phyloP scores from a whole-genome alignment of 192 early-diverging fungal species.

The Podila epigama region DNA sequence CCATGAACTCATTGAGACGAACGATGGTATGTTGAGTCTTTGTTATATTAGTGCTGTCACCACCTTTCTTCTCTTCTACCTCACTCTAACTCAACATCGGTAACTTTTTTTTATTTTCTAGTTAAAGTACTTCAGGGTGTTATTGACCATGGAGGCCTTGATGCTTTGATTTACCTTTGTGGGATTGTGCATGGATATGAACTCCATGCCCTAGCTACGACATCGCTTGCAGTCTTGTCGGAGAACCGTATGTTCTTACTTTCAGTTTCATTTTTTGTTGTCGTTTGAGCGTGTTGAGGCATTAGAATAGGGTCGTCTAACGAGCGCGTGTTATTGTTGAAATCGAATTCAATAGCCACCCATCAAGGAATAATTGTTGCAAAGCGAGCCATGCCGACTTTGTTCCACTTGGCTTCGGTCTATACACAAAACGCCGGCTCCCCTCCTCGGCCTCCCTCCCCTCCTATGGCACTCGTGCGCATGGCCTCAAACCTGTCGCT shows the following conservation, averaged over 20 bases:
- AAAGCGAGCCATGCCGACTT: slow-evolving; percentile 56
- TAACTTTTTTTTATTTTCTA: slow-evolving; percentile 8
- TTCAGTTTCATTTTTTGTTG: not conserved
- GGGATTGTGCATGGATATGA: slow-evolving; percentile 41
- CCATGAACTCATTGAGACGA: slow-evolving; percentile 57
- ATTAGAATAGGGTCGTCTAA: no score
- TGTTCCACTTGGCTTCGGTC: slow-evolving; percentile 45
- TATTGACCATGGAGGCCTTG: slow-evolving; percentile 59
- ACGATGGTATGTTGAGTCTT: slow-evolving; percentile 54
- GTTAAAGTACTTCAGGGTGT: slow-evolving; percentile 55
- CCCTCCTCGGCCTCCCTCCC: slow-evolving; percentile 26
- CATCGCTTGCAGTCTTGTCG: slow-evolving; percentile 55
- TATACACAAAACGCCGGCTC: slow-evolving; percentile 16
- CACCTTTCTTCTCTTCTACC: no score
- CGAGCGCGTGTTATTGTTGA: not conserved
- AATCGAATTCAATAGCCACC: slow-evolving; percentile 50
- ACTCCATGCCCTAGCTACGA: slow-evolving; percentile 56
- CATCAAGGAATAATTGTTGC: slow-evolving; percentile 55
- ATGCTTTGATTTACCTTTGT: slow-evolving; percentile 62
- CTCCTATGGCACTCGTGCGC: slow-evolving; percentile 12
- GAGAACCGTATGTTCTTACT: slow-evolving; percentile 53
- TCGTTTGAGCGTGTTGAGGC: not conserved
- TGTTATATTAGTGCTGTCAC: no score
- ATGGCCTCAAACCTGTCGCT: slow-evolving; percentile 20
- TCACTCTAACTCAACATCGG: no score